Evolutionary conservation across 306 rosid species (phyloP).

Genomic region (Ceratonia siliqua): DNA sequence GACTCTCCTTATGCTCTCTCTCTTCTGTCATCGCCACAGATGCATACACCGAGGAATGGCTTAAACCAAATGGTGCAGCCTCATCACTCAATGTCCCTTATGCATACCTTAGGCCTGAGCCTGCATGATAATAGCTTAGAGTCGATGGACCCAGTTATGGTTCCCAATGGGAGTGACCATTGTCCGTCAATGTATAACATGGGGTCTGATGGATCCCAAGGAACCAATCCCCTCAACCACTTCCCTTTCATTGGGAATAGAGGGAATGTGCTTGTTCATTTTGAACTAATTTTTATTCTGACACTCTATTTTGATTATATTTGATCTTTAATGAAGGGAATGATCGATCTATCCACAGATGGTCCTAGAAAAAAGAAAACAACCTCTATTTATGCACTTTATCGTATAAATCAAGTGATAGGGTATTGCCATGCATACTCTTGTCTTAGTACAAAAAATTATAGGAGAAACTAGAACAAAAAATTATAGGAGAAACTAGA

Average conservation of each 20-base stretch:
- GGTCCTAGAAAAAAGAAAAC: not conserved
- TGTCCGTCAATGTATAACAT: slow-evolving; percentile 57
- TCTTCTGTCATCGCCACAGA: slow-evolving; percentile 98
- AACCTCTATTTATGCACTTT: no score
- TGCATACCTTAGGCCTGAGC: slow-evolving; percentile 56
- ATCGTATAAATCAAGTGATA: not conserved
- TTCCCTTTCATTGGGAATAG: slow-evolving; percentile 82
- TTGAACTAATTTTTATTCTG: not conserved
- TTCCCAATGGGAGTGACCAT: slow-evolving; percentile 48
- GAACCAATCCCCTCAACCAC: slow-evolving; percentile 53
- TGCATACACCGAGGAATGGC: slow-evolving; percentile 56
- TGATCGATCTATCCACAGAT: not conserved
- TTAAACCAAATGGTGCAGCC: slow-evolving; percentile 54
- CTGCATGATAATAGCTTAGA: slow-evolving; percentile 51
- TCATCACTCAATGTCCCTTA: slow-evolving; percentile 47
- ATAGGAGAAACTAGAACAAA: no score
- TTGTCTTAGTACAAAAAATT: no score
- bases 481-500: no score
- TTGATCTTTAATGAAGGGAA: slow-evolving; percentile 6
- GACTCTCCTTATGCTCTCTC: slow-evolving; percentile 96
- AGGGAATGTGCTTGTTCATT: slow-evolving; percentile 17
- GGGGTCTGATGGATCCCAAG: slow-evolving; percentile 53
- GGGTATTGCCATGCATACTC: not conserved
- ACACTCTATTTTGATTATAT: not conserved
- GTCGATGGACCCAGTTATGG: slow-evolving; percentile 60